Evolutionary conservation across 1,284 basidiomycete species (phyloP).

Genomic region (Cryptococcus sp.): DNA sequence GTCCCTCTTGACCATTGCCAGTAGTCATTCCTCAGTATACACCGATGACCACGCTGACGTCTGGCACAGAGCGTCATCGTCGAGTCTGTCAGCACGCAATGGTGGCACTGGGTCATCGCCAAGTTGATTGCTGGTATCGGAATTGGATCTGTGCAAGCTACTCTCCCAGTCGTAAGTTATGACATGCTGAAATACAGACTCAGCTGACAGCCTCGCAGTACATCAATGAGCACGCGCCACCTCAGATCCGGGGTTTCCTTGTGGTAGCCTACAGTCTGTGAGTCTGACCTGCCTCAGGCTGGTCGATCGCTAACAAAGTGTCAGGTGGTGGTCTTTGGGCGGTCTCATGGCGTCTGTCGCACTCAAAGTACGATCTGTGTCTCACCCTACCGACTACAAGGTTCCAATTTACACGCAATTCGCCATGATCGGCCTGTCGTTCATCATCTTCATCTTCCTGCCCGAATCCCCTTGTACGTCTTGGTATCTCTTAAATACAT

Average conservation of each 20-base stretch:
- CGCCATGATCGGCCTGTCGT: constrained; percentile 23
- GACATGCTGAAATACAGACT: background rate
- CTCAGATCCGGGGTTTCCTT: constrained; percentile 31
- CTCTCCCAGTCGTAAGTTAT: constrained; percentile 22
- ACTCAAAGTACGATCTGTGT: constrained; percentile 16
- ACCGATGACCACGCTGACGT: constrained; percentile 7
- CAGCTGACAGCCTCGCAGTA: constrained; percentile 20
- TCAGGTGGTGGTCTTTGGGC: constrained; percentile 23
- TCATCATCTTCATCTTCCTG: constrained; percentile 29
- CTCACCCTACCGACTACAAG: constrained; percentile 19
- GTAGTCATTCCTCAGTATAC: constrained; percentile 2
- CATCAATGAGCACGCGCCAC: constrained; percentile 33
- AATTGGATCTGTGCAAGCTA: constrained; percentile 30
- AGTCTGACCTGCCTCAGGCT: background rate
- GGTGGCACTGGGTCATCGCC: constrained; percentile 31
- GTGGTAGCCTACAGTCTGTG: constrained; percentile 29
- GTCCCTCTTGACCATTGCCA: constrained; percentile 13
- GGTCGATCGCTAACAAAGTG: background rate
- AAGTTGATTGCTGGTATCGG: constrained; percentile 32
- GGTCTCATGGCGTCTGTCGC: constrained; percentile 20
- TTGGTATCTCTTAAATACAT: background rate
- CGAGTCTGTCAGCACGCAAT: constrained; percentile 24
- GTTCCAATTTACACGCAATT: constrained; percentile 33
- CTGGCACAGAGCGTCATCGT: constrained; percentile 8
- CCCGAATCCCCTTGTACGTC: constrained; percentile 35